Conservation (phyloP, 2,329 filamentous ascomycete species). For the Teratosphaeria destructans region DNA sequence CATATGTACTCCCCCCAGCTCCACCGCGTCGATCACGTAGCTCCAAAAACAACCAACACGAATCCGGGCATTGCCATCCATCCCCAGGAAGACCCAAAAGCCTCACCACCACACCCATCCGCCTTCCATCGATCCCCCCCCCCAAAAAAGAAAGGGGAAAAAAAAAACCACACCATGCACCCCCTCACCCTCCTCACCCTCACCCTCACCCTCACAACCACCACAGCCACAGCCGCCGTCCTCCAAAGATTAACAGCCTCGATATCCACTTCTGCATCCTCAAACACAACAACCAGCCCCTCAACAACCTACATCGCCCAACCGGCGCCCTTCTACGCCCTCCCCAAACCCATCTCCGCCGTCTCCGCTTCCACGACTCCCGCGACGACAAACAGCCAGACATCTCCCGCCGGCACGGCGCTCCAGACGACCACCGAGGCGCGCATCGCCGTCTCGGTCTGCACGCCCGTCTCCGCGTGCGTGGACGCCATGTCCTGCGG, state of each 20-base stretch:
- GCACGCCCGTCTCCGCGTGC: conserved; percentile 3
- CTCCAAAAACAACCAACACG: not conserved
- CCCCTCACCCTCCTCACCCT: not conserved
- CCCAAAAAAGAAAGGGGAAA: too few species aligned
- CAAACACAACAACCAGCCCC: not conserved
- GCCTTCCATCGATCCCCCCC: too few species aligned
- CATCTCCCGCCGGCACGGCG: not conserved
- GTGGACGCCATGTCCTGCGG: conserved; percentile 5
- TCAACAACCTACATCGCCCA: not conserved
- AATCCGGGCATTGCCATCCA: too few species aligned
- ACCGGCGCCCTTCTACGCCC: not conserved
- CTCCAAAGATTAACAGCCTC: not conserved
- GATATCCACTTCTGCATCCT: not conserved
- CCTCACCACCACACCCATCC: too few species aligned
- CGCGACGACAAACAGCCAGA: not conserved
- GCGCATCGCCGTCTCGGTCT: not conserved
- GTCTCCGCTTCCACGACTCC: not conserved
- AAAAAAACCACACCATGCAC: too few species aligned
- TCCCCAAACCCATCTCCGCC: not conserved
- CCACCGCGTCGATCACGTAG: not conserved
- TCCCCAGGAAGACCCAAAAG: too few species aligned
- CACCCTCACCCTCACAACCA: not conserved
- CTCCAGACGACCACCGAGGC: not conserved
- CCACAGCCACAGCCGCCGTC: not conserved
- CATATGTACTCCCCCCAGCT: not conserved